Conservation (phyloP, 176 grass and related monocot genomes). For the Oryza meyeriana region DNA sequence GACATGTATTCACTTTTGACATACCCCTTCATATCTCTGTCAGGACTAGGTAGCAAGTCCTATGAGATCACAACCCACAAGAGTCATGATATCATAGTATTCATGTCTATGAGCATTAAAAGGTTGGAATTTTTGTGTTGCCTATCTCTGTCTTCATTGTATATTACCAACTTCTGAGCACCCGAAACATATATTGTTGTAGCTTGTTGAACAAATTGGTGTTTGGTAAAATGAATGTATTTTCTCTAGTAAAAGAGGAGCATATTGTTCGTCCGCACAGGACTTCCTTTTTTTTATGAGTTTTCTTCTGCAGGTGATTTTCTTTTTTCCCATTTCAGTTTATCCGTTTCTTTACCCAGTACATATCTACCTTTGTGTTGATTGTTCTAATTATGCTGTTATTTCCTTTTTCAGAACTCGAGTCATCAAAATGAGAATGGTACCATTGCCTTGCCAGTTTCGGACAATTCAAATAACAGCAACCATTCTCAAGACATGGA, state of each 20-base stretch:
- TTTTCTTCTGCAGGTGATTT: conserved; percentile 4
- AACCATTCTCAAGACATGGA: conserved; percentile 45
- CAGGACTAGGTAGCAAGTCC: conserved; percentile 54
- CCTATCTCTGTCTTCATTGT: conserved; percentile 17
- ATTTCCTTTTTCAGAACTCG: conserved; percentile 36
- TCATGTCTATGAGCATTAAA: conserved; percentile 38
- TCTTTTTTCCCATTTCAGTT: not conserved
- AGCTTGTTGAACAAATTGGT: not conserved
- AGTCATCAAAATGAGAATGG: conserved; percentile 36
- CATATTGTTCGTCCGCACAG: not conserved
- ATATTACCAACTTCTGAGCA: conserved; percentile 16
- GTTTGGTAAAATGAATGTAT: not conserved
- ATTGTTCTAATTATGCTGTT: conserved; percentile 14
- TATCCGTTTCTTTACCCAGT: conserved; percentile 7
- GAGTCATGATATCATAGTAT: conserved; percentile 55
- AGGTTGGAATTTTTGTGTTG: conserved; percentile 36
- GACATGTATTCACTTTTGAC: conserved; percentile 30
- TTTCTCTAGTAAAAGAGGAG: conserved; percentile 10
- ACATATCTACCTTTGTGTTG: not conserved
- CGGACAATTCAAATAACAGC: conserved; percentile 36
- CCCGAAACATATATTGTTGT: not conserved
- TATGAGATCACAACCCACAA: conserved; percentile 48
- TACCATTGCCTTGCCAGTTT: conserved; percentile 22
- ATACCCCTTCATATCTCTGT: conserved; percentile 33
- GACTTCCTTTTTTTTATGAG: not conserved